Conservation (phyloP, 2,329 filamentous ascomycete species). For the Paramyrothecium roridum region DNA sequence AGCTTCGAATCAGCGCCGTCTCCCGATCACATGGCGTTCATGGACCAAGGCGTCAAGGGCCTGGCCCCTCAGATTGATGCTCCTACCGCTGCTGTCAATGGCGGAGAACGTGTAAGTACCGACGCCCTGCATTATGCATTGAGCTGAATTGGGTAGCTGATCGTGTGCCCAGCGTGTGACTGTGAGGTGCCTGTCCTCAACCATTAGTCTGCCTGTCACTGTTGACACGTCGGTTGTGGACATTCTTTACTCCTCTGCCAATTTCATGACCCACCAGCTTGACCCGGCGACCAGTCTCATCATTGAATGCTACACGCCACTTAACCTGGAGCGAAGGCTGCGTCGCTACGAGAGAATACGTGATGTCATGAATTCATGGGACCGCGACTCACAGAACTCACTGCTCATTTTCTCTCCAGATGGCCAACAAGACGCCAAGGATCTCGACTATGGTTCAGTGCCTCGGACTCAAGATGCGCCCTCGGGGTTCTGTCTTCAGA, state of each 20-base stretch:
- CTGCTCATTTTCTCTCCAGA: constrained; percentile 65
- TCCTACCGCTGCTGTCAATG: constrained; percentile 76
- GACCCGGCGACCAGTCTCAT: constrained; percentile 66
- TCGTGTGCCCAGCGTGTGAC: constrained; percentile 54
- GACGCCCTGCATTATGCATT: constrained; percentile 2
- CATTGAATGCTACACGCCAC: constrained; percentile 69
- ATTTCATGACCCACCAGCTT: constrained; percentile 61
- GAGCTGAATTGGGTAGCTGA: constrained; percentile 2
- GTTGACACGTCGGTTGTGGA: constrained; percentile 73
- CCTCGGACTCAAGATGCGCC: constrained; percentile 58
- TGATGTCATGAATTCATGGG: constrained; percentile 92
- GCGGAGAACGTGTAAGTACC: constrained; percentile 66
- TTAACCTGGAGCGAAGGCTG: constrained; percentile 78
- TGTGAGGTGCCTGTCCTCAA: constrained; percentile 68
- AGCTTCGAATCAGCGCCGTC: constrained; percentile 27
- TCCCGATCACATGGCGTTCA: constrained; percentile 31
- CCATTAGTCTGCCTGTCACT: constrained; percentile 68
- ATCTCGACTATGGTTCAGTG: constrained; percentile 65
- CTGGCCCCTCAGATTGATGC: constrained; percentile 62
- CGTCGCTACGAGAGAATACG: constrained; percentile 83
- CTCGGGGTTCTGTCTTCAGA: constrained; percentile 61
- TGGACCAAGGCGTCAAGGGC: constrained; percentile 42
- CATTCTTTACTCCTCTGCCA: constrained; percentile 65
- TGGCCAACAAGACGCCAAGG: constrained; percentile 48
- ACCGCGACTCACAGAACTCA: constrained; percentile 72